Conservation (phyloP, 306 rosid species). For the Castanea crenata region DNA sequence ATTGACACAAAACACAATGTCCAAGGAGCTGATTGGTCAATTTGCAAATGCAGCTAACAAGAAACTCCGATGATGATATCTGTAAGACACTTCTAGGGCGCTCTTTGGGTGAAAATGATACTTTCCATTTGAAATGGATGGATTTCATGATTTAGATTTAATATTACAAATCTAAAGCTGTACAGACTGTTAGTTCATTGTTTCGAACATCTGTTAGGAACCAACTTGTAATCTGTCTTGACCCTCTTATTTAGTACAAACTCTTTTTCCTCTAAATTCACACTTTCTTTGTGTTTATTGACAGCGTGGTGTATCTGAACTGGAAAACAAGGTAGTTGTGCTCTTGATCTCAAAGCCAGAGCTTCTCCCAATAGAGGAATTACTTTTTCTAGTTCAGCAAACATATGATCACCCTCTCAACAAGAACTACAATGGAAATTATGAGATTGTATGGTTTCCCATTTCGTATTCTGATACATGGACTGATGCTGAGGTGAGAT, state of each 20-base stretch:
- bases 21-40: too few species aligned
- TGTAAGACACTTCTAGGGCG: too few species aligned
- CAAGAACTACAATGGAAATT: conserved; percentile 30
- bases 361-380: conserved; percentile 30
- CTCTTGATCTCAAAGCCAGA: conserved; percentile 56
- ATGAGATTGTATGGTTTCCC: conserved; percentile 62
- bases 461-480: conserved; percentile 49
- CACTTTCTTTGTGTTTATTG: conserved; percentile 5
- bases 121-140: too few species aligned
- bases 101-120: background rate
- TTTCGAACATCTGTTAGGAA: background rate
- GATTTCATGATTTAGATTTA: too few species aligned
- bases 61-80: too few species aligned
- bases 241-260: background rate
- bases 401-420: conserved; percentile 48
- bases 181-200: too few species aligned
- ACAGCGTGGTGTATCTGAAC: conserved; percentile 53
- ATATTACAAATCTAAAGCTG: too few species aligned
- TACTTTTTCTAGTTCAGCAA: conserved; percentile 55
- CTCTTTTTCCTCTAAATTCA: background rate
- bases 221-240: background rate
- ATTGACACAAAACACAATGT: too few species aligned
- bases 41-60: too few species aligned
- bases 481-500: conserved; percentile 49
- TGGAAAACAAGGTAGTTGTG: conserved; percentile 47